Percentiles rank a stretch among this genome's conserved stretches.
Conservation (phyloP, 2,329 filamentous ascomycete species). For the Zasmidium cellare region DNA sequence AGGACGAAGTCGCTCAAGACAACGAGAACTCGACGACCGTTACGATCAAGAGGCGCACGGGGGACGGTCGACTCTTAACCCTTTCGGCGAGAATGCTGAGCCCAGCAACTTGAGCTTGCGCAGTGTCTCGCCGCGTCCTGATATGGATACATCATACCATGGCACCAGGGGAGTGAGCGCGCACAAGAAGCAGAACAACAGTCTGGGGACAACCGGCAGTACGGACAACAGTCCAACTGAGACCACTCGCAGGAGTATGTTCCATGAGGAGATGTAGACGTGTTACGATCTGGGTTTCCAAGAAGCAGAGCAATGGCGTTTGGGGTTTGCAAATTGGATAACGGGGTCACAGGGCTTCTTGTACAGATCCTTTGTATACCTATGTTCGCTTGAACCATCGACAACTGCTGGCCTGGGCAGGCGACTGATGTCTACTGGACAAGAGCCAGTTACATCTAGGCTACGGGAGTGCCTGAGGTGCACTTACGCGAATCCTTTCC, state of each 20-base stretch:
- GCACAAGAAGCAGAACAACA: constrained; percentile 41
- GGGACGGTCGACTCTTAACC: constrained; percentile 51
- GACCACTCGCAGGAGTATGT: constrained; percentile 61
- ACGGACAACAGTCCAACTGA: constrained; percentile 62
- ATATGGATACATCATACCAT: constrained; percentile 51
- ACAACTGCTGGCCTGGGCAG: neutral
- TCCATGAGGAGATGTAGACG: constrained; percentile 66
- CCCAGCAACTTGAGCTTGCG: constrained; percentile 62
- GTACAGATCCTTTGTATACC: neutral
- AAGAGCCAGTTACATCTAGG: no score
- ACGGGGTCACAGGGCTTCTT: neutral
- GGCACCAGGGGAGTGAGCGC: constrained; percentile 40
- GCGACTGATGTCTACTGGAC: no score
- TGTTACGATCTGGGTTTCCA: neutral
- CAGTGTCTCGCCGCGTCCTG: constrained; percentile 75
- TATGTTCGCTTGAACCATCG: neutral
- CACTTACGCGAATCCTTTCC: no score
- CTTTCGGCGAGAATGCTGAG: constrained; percentile 70
- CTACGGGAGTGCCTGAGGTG: no score
- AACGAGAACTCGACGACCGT: constrained; percentile 46
- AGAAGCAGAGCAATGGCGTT: constrained; percentile 12
- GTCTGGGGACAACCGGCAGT: constrained; percentile 32
- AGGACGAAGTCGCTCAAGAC: constrained; percentile 51
- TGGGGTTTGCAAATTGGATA: neutral
- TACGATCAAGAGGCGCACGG: constrained; percentile 50